phyloP scores from a whole-genome alignment of 805 yeast species.

The Spathaspora passalidarum region DNA sequence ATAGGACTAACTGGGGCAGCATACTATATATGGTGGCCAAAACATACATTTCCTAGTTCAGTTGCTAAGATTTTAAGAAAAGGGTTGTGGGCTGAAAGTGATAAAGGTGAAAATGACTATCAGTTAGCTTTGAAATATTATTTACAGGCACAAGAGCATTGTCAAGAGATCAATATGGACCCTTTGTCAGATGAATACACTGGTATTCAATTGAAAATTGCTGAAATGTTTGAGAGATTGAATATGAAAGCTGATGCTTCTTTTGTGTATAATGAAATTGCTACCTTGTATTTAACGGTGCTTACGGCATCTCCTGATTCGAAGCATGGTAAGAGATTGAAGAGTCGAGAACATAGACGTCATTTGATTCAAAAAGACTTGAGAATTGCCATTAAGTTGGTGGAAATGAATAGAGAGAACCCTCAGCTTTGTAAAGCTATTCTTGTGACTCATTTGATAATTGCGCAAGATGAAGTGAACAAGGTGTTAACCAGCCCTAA shows the following conservation, averaged over 20 bases:
- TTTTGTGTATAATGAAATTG: slow-evolving; percentile 63
- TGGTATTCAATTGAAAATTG: slow-evolving; percentile 83
- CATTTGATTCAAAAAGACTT: slow-evolving; percentile 69
- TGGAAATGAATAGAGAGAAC: slow-evolving; percentile 50
- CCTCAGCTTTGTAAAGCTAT: slow-evolving; percentile 53
- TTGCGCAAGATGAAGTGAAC: slow-evolving; percentile 65
- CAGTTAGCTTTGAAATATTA: slow-evolving; percentile 68
- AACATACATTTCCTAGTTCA: slow-evolving; percentile 61
- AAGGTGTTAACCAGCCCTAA: slow-evolving; percentile 4
- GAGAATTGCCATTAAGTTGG: slow-evolving; percentile 64
- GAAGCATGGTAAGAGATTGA: slow-evolving; percentile 18
- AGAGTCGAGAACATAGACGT: slow-evolving; percentile 37
- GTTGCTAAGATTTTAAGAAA: slow-evolving; percentile 72
- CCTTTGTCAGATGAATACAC: slow-evolving; percentile 77
- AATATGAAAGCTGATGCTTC: slow-evolving; percentile 62
- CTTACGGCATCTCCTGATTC: slow-evolving; percentile 38
- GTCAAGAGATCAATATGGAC: slow-evolving; percentile 53
- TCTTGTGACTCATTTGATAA: slow-evolving; percentile 56
- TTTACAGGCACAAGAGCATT: slow-evolving; percentile 67
- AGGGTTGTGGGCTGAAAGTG: slow-evolving; percentile 82
- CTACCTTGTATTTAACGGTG: slow-evolving; percentile 54
- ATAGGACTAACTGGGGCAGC: slow-evolving; percentile 19
- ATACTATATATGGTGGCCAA: slow-evolving; percentile 57
- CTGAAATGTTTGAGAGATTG: slow-evolving; percentile 79
- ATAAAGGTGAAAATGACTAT: slow-evolving; percentile 60